Percentiles rank a stretch among this genome's conserved stretches.
These are phyloP conservation scores for Tetrastigma voinierianum DNA, from an alignment of 164 flowering plant genomes.

Conservation along the genomic window DNA sequence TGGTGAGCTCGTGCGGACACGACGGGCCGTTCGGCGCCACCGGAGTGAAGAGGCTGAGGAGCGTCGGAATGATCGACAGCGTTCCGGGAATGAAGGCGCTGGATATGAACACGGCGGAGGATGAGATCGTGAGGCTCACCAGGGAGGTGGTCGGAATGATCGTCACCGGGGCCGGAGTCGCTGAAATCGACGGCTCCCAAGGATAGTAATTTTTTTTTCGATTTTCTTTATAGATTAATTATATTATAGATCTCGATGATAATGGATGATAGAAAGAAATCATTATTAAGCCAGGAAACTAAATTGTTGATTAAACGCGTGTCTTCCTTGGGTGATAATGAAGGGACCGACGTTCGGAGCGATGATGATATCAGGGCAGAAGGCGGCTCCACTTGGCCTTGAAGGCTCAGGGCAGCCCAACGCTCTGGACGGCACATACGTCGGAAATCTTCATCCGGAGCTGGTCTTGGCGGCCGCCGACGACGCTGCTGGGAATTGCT, in stretches of 20 bases:
- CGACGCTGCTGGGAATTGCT: constrained; percentile 43
- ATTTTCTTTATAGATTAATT: no score
- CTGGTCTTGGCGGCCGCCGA: constrained; percentile 65
- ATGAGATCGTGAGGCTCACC: constrained; percentile 82
- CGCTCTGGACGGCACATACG: constrained; percentile 55
- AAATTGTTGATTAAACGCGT: no score
- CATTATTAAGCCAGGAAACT: no score
- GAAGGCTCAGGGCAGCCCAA: constrained; percentile 67
- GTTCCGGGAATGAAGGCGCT: constrained; percentile 97
- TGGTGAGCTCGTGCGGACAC: constrained; percentile 95
- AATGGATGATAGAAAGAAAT: no score
- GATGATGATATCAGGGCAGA: constrained; percentile 96
- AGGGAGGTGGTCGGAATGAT: constrained; percentile 96
- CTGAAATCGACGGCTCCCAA: constrained; percentile 78
- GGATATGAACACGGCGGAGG: constrained; percentile 95
- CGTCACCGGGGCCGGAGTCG: constrained; percentile 94
- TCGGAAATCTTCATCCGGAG: constrained; percentile 50
- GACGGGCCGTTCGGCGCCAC: constrained; percentile 96
- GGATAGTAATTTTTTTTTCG: constrained; percentile 30
- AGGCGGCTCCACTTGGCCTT: constrained; percentile 87
- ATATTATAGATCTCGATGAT: no score
- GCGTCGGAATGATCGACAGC: constrained; percentile 75
- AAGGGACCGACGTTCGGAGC: constrained; percentile 98
- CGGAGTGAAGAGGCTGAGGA: constrained; percentile 89
- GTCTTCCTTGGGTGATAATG: constrained; percentile 4